A percentile compares a stretch with the other conserved stretches of the same genome.
These are phyloP conservation scores for Podospora fimiseda DNA, from an alignment of 495 filamentous ascomycete genomes.

Conservation along the genomic window DNA sequence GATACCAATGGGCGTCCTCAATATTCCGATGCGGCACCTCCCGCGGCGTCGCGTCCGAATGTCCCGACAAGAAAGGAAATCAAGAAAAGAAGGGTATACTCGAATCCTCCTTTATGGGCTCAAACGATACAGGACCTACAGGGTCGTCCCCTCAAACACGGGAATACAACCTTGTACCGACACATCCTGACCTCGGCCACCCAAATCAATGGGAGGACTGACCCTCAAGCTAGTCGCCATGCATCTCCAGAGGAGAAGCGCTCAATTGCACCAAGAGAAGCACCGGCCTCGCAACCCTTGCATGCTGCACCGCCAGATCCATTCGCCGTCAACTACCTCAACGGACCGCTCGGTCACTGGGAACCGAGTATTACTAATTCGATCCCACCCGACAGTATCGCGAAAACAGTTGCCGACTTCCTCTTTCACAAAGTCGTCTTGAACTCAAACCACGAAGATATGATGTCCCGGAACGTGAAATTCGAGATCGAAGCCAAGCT, in stretches of 20 bases:
- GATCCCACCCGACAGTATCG: slow-evolving; percentile 61
- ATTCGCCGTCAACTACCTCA: slow-evolving; percentile 4
- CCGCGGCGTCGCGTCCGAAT: slow-evolving; percentile 13
- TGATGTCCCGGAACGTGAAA: slow-evolving; percentile 52
- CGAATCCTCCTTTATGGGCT: slow-evolving; percentile 40
- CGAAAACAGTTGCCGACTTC: slow-evolving; percentile 65
- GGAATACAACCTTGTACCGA: slow-evolving; percentile 35
- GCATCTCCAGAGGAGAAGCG: slow-evolving; percentile 42
- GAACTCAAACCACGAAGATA: slow-evolving; percentile 49
- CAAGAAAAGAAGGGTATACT: slow-evolving; percentile 30
- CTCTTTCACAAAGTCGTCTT: slow-evolving; percentile 62
- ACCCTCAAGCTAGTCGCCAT: slow-evolving; percentile 39
- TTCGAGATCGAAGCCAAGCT: slow-evolving; percentile 92
- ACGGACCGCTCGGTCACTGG: slow-evolving; percentile 53
- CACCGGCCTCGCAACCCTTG: slow-evolving; percentile 4
- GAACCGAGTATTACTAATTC: slow-evolving; percentile 64
- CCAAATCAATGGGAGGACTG: slow-evolving; percentile 34
- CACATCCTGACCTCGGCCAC: slow-evolving; percentile 21
- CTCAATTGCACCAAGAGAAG: slow-evolving; percentile 17
- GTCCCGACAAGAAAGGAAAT: slow-evolving; percentile 18
- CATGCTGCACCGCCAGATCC: not conserved
- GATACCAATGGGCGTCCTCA: slow-evolving; percentile 34
- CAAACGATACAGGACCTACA: slow-evolving; percentile 20
- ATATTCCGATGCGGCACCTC: slow-evolving; percentile 12
- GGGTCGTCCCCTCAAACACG: slow-evolving; percentile 22